Evolutionary conservation across 441 rosid genomes (phyloP).

Genomic region (Francoa sonchifolia): DNA sequence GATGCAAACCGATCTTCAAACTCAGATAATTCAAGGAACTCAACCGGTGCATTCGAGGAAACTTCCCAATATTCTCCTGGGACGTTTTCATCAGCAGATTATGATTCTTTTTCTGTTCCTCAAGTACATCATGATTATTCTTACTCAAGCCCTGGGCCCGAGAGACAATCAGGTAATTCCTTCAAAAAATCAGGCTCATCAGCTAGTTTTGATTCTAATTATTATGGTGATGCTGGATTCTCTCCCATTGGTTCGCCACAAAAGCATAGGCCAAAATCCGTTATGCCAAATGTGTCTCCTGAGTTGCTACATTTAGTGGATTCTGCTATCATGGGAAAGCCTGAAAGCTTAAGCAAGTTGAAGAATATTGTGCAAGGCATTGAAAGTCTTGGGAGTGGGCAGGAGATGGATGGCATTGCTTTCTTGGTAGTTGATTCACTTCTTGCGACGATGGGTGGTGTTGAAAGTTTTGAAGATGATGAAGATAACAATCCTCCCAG

Average conservation of each 20-base stretch:
- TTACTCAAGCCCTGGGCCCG: conserved; percentile 43
- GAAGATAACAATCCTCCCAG: conserved; percentile 97
- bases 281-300: conserved; percentile 89
- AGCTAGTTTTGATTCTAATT: conserved; percentile 42
- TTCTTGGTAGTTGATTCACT: conserved; percentile 91
- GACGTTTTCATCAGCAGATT: conserved; percentile 16
- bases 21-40: conserved; percentile 33
- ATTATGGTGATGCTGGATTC: conserved; percentile 31
- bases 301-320: conserved; percentile 96
- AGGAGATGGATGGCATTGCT: conserved; percentile 68
- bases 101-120: conserved; percentile 30
- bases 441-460: conserved; percentile 99
- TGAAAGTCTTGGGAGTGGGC: conserved; percentile 69
- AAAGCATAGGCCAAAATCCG: conserved; percentile 52
- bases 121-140: conserved; percentile 33
- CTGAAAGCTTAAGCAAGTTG: conserved; percentile 76
- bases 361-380: conserved; percentile 74
- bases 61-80: conserved; percentile 19
- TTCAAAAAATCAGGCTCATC: conserved; percentile 41
- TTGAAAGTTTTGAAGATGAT: conserved; percentile 96
- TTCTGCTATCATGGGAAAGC: conserved; percentile 98
- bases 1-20: conserved; percentile 28
- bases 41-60: conserved; percentile 27
- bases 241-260: conserved; percentile 61
- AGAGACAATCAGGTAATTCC: conserved; percentile 23